Evolutionary conservation across 345 rosid species (phyloP), one percentile per base, ranked within the genome.

Genomic region (Alliaria petiolata): DNA sequence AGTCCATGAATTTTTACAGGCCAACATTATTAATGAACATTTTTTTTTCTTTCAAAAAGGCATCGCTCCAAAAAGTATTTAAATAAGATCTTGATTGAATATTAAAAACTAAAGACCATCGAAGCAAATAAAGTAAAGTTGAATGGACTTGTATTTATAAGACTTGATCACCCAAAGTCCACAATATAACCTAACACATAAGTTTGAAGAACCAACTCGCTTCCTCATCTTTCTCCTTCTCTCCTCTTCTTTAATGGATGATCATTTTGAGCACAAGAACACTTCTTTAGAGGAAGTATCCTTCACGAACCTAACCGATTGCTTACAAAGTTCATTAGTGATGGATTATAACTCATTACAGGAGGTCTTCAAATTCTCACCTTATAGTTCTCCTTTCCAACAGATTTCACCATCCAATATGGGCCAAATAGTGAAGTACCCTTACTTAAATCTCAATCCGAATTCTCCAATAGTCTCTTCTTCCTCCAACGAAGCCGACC

Each of bases 401-500:
- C 50, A 57, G 14, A 43, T 51, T 67, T 42, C 68, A 20, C 46
- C 33, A 20, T 74, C 68, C 20, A 59, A 28, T 55, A 64, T 49
- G 38, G 55, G 54, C 7, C 78, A 59, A 10, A 28, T 40, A 7
- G 20, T 30, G 45, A 65, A 38, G 19, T 46, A 62, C 50, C 65
- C 69, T 54, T 43, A 44, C 65, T 36, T 69, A 61, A 69, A 62
- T 40, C 44, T 53, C 42, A 47, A 0, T 10, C 76, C 78, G 7
- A 84, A 74, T 73, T 86, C 89, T 65, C 80, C 91, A 1, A 1
- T 57, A 3, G 67, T 82, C 73, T 86, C 93, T 40, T 88, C 87
- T 34, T 84, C 86, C 42, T 84, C 89, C 5, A 80, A 66, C 15
- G 93, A 87, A 62, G 83, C 83, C 4, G 83, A 82, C 6, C 79